Evolutionary conservation across 208 protist species (phyloP), one percentile per base, ranked within the genome.

Genomic region (Acanthamoeba healyi): DNA sequence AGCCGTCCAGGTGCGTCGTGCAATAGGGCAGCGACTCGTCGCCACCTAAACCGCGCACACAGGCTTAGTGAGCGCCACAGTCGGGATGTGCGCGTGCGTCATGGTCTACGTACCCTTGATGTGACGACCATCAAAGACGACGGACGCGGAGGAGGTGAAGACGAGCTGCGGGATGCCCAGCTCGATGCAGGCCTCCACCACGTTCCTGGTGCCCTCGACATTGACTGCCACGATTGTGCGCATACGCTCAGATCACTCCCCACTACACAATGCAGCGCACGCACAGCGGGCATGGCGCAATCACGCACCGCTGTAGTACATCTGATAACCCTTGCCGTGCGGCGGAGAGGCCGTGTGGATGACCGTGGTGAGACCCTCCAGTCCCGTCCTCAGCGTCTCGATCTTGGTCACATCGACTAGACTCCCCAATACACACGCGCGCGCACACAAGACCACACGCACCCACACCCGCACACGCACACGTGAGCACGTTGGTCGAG

Each of bases 1-100:
- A 96, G 65, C 84, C 82, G 42, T 95, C 95, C 10, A 96, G 32
- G 54, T 94, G 94, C n/a, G 61, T 94, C 0, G 61, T 44, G 14
- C 93, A 94, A 22, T 95, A 95, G 34, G 95, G 94, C 22, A 95
- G 12, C 22, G 51, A 95, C 86, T 96, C 95, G 70, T 95, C 94
- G 26, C 94, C 95, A 51, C 56, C 86, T 88, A n/a, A n/a, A n/a
- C n/a, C n/a, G 44, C 46, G 36, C 34, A 51, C 26, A 34, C 29
- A 86, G 3, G 42, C 15, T 4, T 14, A 82, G 72, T 26, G 29
- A 40, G 36, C 40, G 72, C 24, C 7, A 24, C 19, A 24, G 3
- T 40, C 14, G 58, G 5, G 58, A 17, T 32, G 3, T 4, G 24
- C 12, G 77, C 6, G 9, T 86, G 34, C 22, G 42, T 1, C 22